These are phyloP conservation scores for Dioscorea cayenensis DNA, from an alignment of 116 monocot species.

Conservation along the genomic window DNA sequence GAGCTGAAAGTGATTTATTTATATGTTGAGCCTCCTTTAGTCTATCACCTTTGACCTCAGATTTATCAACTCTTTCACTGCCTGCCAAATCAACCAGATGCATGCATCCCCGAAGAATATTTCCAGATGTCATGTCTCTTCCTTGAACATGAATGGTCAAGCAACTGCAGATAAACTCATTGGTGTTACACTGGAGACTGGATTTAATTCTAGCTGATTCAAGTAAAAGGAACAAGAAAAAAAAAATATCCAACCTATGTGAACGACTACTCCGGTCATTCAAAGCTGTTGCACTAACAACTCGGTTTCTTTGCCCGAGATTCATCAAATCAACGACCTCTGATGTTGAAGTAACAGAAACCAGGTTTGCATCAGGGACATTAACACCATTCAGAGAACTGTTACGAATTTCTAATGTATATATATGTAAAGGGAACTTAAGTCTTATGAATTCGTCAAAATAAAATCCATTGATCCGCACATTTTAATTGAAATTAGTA, in stretches of 20 bases:
- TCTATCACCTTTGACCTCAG: constrained; percentile 90
- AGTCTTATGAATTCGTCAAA: background rate
- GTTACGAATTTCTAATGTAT: constrained; percentile 91
- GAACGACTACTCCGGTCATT: constrained; percentile 99
- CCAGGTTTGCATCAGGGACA: constrained; percentile 90
- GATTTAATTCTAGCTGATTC: background rate
- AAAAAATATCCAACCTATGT: constrained; percentile 54
- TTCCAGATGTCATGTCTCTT: constrained; percentile 74
- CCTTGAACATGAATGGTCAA: constrained; percentile 96
- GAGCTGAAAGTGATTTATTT: constrained; percentile 91
- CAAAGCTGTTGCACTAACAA: constrained; percentile 74
- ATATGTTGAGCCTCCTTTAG: constrained; percentile 97
- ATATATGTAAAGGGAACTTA: constrained; percentile 46
- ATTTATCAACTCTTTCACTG: constrained; percentile 93
- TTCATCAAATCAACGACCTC: constrained; percentile 96
- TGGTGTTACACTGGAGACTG: background rate
- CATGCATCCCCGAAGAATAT: constrained; percentile 81
- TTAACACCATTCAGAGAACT: constrained; percentile 86
- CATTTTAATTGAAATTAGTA: too few species aligned
- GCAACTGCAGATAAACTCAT: constrained; percentile 48
- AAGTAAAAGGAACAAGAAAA: background rate
- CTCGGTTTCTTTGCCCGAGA: constrained; percentile 81
- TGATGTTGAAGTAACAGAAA: constrained; percentile 65
- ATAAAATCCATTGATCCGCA: constrained; percentile 13
- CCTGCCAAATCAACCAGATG: constrained; percentile 96